Evolutionary conservation across 2,329 filamentous ascomycete genomes (phyloP).

Genomic region (Lasiodiplodia sp.): DNA sequence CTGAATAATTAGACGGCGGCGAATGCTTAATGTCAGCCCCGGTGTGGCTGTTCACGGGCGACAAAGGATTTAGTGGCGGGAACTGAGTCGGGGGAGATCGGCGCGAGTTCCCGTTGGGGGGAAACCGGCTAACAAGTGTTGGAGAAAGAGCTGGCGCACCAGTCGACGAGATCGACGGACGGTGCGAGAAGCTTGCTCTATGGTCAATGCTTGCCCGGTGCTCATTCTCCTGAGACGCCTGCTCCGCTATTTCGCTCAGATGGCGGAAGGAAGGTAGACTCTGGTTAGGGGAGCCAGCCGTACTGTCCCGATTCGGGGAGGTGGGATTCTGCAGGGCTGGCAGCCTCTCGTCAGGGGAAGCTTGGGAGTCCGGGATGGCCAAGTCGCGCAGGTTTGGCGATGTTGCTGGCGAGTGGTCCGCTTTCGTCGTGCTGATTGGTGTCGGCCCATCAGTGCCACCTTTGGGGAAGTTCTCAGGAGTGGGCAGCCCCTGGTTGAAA

Average conservation of each 20-base stretch:
- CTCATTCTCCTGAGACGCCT: slow-evolving; percentile 44
- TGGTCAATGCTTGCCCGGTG: slow-evolving; percentile 39
- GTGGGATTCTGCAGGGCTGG: slow-evolving; percentile 45
- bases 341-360: slow-evolving; percentile 41
- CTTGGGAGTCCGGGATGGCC: slow-evolving; percentile 43
- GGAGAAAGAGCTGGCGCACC: slow-evolving; percentile 42
- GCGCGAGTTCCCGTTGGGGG: slow-evolving; percentile 43
- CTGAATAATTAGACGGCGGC: slow-evolving; percentile 32
- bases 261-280: slow-evolving; percentile 44
- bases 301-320: slow-evolving; percentile 41
- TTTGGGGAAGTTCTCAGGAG: slow-evolving; percentile 25
- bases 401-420: slow-evolving; percentile 37
- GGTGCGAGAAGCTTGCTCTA: slow-evolving; percentile 35
- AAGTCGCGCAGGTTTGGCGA: slow-evolving; percentile 42
- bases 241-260: slow-evolving; percentile 45
- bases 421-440: background rate
- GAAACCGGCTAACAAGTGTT: slow-evolving; percentile 42
- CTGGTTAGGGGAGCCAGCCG: slow-evolving; percentile 40
- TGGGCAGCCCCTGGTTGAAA: slow-evolving; percentile 11
- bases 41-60: slow-evolving; percentile 41
- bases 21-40: slow-evolving; percentile 35
- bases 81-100: slow-evolving; percentile 42
- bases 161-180: slow-evolving; percentile 46
- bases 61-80: slow-evolving; percentile 42
- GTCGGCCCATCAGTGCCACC: background rate